Percentiles rank a stretch among this genome's conserved stretches.
Evolutionary conservation across 2,329 filamentous ascomycete genomes (phyloP).

Genomic region (Domatiomyces globalis): DNA sequence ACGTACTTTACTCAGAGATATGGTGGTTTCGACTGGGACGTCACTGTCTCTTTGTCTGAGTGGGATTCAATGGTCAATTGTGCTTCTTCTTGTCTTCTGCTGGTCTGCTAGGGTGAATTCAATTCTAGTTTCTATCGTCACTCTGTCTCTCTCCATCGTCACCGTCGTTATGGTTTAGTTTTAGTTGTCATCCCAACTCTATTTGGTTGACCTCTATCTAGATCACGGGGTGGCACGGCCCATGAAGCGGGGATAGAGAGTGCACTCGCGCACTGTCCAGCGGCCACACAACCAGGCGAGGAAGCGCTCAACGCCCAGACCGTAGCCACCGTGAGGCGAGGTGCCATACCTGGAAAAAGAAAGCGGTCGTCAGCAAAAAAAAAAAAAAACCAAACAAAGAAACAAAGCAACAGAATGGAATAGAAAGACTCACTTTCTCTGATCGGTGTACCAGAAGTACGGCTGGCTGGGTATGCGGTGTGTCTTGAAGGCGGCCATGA

Average conservation of each 20-base stretch:
- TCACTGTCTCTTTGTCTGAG: no score
- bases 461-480: conserved; percentile 71
- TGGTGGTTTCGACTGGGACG: no score
- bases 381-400: conserved; percentile 1
- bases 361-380: conserved; percentile 5
- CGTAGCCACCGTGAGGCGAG: conserved; percentile 84
- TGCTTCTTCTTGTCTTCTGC: neutral
- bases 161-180: neutral
- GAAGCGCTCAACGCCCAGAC: conserved; percentile 76
- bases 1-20: no score
- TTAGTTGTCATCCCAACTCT: neutral
- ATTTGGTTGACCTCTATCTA: neutral
- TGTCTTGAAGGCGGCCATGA: conserved; percentile 74
- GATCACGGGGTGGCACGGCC: conserved; percentile 35
- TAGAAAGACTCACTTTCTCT: conserved; percentile 67
- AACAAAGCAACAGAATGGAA: no score
- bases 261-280: conserved; percentile 48
- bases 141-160: neutral
- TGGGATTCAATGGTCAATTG: neutral
- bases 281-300: conserved; percentile 53
- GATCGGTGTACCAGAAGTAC: conserved; percentile 99
- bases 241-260: conserved; percentile 38
- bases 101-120: neutral
- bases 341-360: conserved; percentile 57
- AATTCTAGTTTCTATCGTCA: neutral